These are phyloP conservation scores for Hypoxylon lienhwacheense DNA, from an alignment of 495 filamentous ascomycete species.

Conservation along the genomic window DNA sequence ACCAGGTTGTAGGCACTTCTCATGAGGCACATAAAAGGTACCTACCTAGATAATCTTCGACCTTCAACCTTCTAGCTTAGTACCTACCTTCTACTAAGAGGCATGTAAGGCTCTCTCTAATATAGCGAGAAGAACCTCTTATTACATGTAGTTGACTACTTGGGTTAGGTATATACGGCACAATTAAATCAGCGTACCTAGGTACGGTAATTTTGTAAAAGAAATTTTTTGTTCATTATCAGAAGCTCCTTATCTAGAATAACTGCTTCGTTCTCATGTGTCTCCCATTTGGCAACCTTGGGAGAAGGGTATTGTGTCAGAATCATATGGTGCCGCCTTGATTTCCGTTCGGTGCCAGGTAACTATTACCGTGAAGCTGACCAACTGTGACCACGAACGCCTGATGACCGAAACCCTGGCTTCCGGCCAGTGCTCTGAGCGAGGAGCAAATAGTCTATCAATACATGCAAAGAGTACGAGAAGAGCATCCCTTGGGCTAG, in stretches of 20 bases:
- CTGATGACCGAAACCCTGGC: slow-evolving; percentile 38
- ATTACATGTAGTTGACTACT: no score
- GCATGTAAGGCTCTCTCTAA: no score
- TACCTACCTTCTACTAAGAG: no score
- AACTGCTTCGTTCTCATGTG: slow-evolving; percentile 37
- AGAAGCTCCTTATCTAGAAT: slow-evolving; percentile 39
- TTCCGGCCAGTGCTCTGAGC: slow-evolving; percentile 35
- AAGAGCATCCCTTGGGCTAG: slow-evolving; percentile 19
- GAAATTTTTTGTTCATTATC: slow-evolving; percentile 40
- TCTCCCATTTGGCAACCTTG: slow-evolving; percentile 40
- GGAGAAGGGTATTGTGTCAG: slow-evolving; percentile 38
- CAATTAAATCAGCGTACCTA: not conserved
- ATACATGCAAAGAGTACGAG: slow-evolving; percentile 40
- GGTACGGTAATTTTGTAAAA: slow-evolving; percentile 4
- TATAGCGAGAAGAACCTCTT: no score
- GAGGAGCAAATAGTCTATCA: slow-evolving; percentile 43
- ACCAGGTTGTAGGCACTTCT: no score
- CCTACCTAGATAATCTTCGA: no score
- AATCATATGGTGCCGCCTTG: slow-evolving; percentile 43
- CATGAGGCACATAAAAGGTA: no score
- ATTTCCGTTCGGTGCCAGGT: slow-evolving; percentile 41
- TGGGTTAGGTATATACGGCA: no score
- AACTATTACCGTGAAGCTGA: slow-evolving; percentile 35
- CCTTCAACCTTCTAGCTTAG: no score
- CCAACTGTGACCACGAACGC: slow-evolving; percentile 42